Evolutionary conservation across 2,329 filamentous ascomycete genomes (phyloP).

Genomic region (Colletotrichum lentis): DNA sequence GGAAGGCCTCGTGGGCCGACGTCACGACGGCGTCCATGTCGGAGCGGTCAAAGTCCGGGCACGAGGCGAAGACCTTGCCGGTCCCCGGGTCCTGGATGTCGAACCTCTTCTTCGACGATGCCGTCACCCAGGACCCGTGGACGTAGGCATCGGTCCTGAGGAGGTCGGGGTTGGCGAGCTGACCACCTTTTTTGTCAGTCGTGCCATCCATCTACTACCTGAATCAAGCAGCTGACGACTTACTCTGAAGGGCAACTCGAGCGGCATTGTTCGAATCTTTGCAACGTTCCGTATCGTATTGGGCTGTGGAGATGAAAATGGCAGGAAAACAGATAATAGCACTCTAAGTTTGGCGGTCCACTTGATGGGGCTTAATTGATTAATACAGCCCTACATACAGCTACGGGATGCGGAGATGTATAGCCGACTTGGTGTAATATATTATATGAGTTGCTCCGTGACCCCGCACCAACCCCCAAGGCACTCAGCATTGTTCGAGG

Average conservation of each 20-base stretch:
- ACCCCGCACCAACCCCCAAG: constrained; percentile 9
- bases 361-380: neutral
- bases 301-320: too few relatives aligned
- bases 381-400: neutral
- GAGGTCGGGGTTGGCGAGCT: constrained; percentile 57
- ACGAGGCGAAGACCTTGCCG: constrained; percentile 58
- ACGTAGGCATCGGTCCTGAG: constrained; percentile 60
- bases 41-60: constrained; percentile 54
- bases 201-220: rapidly evolving
- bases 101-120: constrained; percentile 59
- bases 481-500: neutral
- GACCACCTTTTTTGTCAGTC: neutral
- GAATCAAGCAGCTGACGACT: neutral
- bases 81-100: constrained; percentile 63
- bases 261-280: neutral
- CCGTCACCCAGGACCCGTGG: constrained; percentile 55
- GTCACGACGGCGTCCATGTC: constrained; percentile 51
- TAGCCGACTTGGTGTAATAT: neutral
- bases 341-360: neutral
- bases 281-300: neutral
- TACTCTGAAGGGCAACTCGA: constrained; percentile 22
- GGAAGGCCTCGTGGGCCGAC: constrained; percentile 49
- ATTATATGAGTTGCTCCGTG: neutral
- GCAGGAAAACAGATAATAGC: neutral
- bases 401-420: neutral